Conservation (phyloP, 2,329 filamentous ascomycete genomes). For the Elsinoe necatrix region DNA sequence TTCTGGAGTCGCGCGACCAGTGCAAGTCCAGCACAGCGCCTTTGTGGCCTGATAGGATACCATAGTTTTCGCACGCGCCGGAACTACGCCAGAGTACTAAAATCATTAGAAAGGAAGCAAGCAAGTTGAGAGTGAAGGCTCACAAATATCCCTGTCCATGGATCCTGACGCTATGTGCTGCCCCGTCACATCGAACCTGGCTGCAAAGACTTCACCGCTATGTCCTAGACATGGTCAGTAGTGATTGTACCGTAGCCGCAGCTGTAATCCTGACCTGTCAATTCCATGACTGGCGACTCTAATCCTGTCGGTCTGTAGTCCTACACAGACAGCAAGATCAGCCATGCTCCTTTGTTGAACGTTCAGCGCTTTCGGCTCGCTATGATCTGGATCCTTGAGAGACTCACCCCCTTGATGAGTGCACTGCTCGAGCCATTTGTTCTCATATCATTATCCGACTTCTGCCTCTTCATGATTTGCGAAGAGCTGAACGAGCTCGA, state of each 20-base stretch:
- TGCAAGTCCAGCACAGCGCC: constrained; percentile 86
- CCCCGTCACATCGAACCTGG: constrained; percentile 81
- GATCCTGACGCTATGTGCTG: constrained; percentile 87
- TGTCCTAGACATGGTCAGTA: constrained; percentile 41
- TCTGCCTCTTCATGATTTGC: constrained; percentile 85
- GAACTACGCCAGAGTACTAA: constrained; percentile 89
- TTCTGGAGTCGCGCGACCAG: constrained; percentile 90
- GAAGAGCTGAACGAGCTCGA: constrained; percentile 69
- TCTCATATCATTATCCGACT: constrained; percentile 52
- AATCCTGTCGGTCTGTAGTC: constrained; percentile 70
- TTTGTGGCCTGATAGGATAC: constrained; percentile 77
- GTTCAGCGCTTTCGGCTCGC: constrained; percentile 23
- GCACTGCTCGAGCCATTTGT: constrained; percentile 52
- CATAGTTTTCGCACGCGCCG: constrained; percentile 91
- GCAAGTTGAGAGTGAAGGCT: constrained; percentile 27
- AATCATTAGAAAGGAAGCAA: constrained; percentile 19
- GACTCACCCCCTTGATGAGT: constrained; percentile 57
- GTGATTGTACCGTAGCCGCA: constrained; percentile 1
- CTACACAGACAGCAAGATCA: constrained; percentile 41
- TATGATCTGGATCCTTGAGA: constrained; percentile 31
- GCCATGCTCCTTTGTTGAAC: constrained; percentile 19
- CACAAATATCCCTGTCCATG: constrained; percentile 87
- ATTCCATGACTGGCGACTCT: constrained; percentile 87
- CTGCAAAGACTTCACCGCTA: constrained; percentile 77
- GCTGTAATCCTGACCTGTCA: constrained; percentile 53